Conservation (phyloP, 257 asterid species). For the Haberlea rhodopensis region DNA sequence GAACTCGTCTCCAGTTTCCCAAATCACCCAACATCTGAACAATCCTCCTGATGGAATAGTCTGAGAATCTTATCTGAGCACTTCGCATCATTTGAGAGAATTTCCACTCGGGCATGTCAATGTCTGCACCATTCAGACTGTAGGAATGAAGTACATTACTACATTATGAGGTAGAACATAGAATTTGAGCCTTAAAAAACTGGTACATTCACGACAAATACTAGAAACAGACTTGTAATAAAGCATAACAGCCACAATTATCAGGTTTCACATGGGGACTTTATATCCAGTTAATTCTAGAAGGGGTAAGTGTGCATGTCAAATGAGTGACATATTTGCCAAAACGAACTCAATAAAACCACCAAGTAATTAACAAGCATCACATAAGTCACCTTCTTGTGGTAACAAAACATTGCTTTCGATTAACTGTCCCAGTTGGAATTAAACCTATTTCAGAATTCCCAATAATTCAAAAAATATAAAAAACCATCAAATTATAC, state of each 20-base stretch:
- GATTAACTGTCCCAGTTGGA: neutral
- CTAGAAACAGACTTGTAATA: constrained; percentile 12
- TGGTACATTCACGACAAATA: constrained; percentile 12
- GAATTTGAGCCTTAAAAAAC: constrained; percentile 11
- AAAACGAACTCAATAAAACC: constrained; percentile 9
- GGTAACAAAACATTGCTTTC: constrained; percentile 13
- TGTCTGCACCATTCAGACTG: constrained; percentile 99
- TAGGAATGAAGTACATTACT: constrained; percentile 61
- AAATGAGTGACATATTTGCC: neutral
- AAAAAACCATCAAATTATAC: neutral
- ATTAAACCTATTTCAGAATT: neutral
- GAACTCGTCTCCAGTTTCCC: constrained; percentile 92
- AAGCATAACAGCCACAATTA: neutral
- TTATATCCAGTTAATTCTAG: neutral
- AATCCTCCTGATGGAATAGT: constrained; percentile 78
- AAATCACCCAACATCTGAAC: constrained; percentile 83
- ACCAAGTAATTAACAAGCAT: neutral
- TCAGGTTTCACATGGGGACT: neutral
- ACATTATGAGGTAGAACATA: constrained; percentile 35
- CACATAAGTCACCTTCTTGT: constrained; percentile 3
- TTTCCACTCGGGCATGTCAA: constrained; percentile 96
- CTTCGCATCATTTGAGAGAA: constrained; percentile 84
- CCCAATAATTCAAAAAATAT: neutral
- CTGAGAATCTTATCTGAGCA: constrained; percentile 82
- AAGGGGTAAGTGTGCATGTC: constrained; percentile 7